Conservation (phyloP, 805 yeast species). For the Komagataella phaffii region DNA sequence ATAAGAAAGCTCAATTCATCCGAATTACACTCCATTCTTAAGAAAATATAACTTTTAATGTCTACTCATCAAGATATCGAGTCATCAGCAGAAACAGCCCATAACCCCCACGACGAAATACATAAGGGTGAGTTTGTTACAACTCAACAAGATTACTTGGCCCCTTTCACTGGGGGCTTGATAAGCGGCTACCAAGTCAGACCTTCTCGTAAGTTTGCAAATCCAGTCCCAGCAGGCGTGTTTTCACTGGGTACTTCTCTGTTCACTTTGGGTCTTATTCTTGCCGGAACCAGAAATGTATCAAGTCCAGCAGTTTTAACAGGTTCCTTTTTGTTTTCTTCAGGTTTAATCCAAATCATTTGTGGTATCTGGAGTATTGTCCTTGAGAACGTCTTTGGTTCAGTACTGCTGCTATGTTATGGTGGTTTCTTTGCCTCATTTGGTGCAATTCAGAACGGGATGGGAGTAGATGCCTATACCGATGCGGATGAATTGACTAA, state of each 20-base stretch:
- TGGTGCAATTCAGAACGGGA: slow-evolving; percentile 26
- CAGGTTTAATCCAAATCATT: slow-evolving; percentile 33
- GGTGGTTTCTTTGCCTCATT: slow-evolving; percentile 36
- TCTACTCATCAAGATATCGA: background rate
- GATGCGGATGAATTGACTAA: slow-evolving; percentile 19
- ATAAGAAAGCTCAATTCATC: background rate
- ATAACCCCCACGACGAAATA: too few species aligned
- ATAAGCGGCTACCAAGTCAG: slow-evolving; percentile 30
- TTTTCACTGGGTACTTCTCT: slow-evolving; percentile 30
- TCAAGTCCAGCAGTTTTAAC: slow-evolving; percentile 26
- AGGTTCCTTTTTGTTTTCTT: slow-evolving; percentile 29
- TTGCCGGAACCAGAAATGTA: slow-evolving; percentile 29
- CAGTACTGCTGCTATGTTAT: slow-evolving; percentile 28
- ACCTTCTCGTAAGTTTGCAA: slow-evolving; percentile 32
- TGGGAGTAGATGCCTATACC: slow-evolving; percentile 28
- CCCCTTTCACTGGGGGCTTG: slow-evolving; percentile 16
- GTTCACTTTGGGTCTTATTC: slow-evolving; percentile 30
- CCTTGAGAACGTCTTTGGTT: slow-evolving; percentile 33
- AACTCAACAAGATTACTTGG: slow-evolving; percentile 1
- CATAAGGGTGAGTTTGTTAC: too few species aligned
- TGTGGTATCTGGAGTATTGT: slow-evolving; percentile 39
- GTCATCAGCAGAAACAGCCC: background rate
- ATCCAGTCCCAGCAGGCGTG: slow-evolving; percentile 37
- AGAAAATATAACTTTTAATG: background rate
- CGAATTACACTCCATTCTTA: background rate